phyloP scores from a whole-genome alignment of 2,329 filamentous ascomycete species.

The Thielaviopsis musarum region DNA sequence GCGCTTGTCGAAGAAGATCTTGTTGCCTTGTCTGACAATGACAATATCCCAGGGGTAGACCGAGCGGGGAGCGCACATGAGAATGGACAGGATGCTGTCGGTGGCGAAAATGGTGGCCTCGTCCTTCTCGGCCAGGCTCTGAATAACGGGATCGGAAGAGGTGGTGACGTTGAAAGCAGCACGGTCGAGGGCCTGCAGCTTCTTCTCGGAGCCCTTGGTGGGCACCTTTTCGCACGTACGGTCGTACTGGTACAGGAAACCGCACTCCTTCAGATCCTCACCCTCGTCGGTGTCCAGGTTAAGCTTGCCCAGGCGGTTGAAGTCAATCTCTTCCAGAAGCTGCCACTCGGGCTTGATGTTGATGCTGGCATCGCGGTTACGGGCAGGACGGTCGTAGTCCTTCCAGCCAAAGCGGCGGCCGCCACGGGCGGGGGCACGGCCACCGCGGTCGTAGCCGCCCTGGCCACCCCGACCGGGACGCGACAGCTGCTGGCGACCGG shows the following conservation, averaged over 20 bases:
- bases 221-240: constrained; percentile 85
- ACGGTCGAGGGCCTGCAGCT: constrained; percentile 76
- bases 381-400: constrained; percentile 94
- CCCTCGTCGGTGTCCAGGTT: constrained; percentile 90
- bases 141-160: constrained; percentile 87
- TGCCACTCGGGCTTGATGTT: constrained; percentile 94
- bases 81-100: constrained; percentile 93
- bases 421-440: constrained; percentile 53
- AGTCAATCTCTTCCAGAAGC: constrained; percentile 96
- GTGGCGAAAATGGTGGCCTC: constrained; percentile 95
- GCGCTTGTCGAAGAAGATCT: constrained; percentile 98
- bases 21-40: constrained; percentile 81
- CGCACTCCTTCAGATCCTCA: constrained; percentile 88
- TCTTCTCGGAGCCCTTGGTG: constrained; percentile 75
- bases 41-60: constrained; percentile 98
- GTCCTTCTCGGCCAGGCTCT: constrained; percentile 88
- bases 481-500: constrained; percentile 46
- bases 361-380: constrained; percentile 89
- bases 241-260: constrained; percentile 98
- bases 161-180: constrained; percentile 98
- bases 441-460: constrained; percentile 46
- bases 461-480: constrained; percentile 48
- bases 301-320: constrained; percentile 83
- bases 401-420: constrained; percentile 94
- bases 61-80: constrained; percentile 94